Base-by-base conservation (phyloP, 2,329 filamentous ascomycete species). In the Whalleya microplaca region DNA sequence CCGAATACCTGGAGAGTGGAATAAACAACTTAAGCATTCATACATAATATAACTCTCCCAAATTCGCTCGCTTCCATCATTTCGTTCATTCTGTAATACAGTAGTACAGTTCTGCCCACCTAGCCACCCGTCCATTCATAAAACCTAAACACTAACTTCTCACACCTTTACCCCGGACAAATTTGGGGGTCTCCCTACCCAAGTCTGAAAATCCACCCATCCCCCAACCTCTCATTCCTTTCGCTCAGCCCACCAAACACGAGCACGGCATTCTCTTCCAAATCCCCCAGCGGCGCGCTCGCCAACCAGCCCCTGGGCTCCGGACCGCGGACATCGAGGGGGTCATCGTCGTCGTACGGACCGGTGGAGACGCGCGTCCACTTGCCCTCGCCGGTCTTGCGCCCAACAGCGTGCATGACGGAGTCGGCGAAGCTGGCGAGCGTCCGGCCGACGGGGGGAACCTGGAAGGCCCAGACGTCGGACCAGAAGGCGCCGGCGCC, bases 391-490 rank as follows among this genome's bases (percentile, higher is more conserved):
- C 79, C 81, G 9, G 79, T 82, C 66, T 78, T 77, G 51, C 77
- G 75, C 14, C 83, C 82, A 3, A 84, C 71, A 41, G 78, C 78
- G 58, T 80, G 78, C 70, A 78, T 73, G 51, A 85, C 74, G n/a
- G 83, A 81, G 55, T 85, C 76, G 27, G 80, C 79, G 57, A 87
- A 71, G 64, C 81, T 82, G 1, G 83, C 83, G 0, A 79, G 74
- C 14, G 80, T 82, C 76, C 81, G 79, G 54, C 80, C 78, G 45
- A 78, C 70, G 9, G 83, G 78, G 9, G 83, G 84, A 18, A 86
- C 78, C 71, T 86, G 82, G 72, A 86, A 88, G 16, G 80, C 78
- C 86, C 86, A 89, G 18, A 86, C 80, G 66, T 89, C 85, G 59
- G 77, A 72, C 73, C 78, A 80, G 69, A 85, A 86, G 55, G 76